Percentiles rank a stretch among this genome's conserved stretches.
These are phyloP conservation scores for Fusarium sp. DNA, from an alignment of 2,329 filamentous ascomycete genomes.

Conservation along the genomic window DNA sequence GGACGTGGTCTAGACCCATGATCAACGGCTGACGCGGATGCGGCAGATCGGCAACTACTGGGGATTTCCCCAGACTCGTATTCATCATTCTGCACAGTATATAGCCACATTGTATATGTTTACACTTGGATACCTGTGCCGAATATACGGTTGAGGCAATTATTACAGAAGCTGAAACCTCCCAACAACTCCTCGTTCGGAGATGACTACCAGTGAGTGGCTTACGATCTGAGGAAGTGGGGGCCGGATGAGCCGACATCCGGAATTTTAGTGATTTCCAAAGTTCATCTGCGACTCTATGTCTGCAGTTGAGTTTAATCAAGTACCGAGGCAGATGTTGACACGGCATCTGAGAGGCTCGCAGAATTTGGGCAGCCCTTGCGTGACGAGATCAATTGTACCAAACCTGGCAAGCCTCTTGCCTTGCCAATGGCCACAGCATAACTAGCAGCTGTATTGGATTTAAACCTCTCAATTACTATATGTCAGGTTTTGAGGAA, in stretches of 20 bases:
- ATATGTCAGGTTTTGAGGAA: background rate
- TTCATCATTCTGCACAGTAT: background rate
- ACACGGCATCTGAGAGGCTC: background rate
- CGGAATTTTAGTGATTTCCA: background rate
- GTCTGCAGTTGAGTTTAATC: background rate
- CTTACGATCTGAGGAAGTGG: background rate
- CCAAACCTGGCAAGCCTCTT: background rate
- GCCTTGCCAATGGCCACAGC: background rate
- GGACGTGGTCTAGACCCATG: background rate
- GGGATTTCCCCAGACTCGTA: background rate
- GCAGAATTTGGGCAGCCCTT: background rate
- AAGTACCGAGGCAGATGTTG: background rate
- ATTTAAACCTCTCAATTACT: background rate
- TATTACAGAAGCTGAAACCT: background rate
- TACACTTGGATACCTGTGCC: background rate
- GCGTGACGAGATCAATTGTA: no score
- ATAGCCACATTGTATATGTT: background rate
- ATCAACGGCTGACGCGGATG: background rate
- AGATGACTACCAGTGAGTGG: background rate
- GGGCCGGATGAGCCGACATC: background rate
- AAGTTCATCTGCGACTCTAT: background rate
- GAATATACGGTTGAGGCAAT: background rate
- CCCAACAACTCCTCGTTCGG: background rate
- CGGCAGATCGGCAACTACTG: constrained; percentile 6
- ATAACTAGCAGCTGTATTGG: background rate